Evolutionary conservation across 1,284 basidiomycete genomes (phyloP), one percentile per base, ranked within the genome.

Genomic region (Vanrija pseudolonga): DNA sequence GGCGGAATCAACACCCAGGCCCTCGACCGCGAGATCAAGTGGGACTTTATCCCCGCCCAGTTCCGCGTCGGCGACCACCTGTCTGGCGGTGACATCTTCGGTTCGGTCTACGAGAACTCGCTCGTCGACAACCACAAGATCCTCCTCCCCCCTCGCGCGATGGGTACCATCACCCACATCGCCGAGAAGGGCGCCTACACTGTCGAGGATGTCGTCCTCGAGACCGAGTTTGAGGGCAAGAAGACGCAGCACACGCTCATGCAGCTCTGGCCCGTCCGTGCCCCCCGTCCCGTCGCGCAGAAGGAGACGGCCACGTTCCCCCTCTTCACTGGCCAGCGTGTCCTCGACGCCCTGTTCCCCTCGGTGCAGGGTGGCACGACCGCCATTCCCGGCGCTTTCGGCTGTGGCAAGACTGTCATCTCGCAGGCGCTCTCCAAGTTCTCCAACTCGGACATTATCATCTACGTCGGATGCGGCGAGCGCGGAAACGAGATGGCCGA

Each of bases 301-400:
- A 98, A 98, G 79, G 84, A 91, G 66, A 94, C 88, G 6, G 94
- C 95, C 53, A 85, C 96, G 73, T 85, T 86, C 76, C 96, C 96
- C 32, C 82, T 99, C 20, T 81, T 95, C 53, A 99, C 96, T 50
- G 96, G 96, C 50, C 95, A 99, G 78, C 90, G 95, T 67, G 93
- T 99, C 60, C 80, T 99, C 53, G 95, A 99, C 71, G 91, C 95
- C 14, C 82, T 98, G 56, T 99, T 98, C 84, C 96, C 96, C 80
- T 95, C 92, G 76, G 94, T 98, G 4, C 96, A 98, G 80, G 96
- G 96, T 66, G 96, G 96, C 57, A 98, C 96, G 9, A 99, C 96
- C 7, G 93, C 95, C 60, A 99, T 98, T 75, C 96, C 96, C 26
- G 96, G 96, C 66, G 96, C 96, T 65, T 99, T 99, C 76, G 96